These are phyloP conservation scores for Hysterium pulicare DNA, from an alignment of 2,329 filamentous ascomycete genomes.

Conservation along the genomic window DNA sequence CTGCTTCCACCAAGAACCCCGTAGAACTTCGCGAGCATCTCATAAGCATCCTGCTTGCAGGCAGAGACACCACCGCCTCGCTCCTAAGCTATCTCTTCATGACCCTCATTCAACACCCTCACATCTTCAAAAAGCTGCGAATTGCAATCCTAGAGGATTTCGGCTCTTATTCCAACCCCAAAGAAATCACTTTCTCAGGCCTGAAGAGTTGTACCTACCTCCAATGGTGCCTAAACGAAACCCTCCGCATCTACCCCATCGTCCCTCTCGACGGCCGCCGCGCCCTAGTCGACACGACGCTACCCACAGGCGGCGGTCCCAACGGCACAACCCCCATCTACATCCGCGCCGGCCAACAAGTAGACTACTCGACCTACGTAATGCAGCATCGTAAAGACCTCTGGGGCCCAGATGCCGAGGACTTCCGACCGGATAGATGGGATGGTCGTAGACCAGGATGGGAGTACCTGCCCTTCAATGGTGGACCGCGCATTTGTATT, in stretches of 20 bases:
- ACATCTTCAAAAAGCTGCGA: conserved; percentile 36
- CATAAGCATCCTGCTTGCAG: conserved; percentile 51
- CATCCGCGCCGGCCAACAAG: conserved; percentile 32
- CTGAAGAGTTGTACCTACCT: conserved; percentile 41
- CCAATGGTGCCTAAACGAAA: conserved; percentile 39
- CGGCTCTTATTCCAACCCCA: conserved; percentile 38
- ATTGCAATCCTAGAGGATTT: conserved; percentile 35
- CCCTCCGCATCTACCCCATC: conserved; percentile 47
- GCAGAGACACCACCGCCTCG: conserved; percentile 53
- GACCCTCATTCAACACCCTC: conserved; percentile 19
- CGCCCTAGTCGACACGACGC: conserved; percentile 46
- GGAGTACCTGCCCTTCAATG: conserved; percentile 16
- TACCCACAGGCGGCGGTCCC: conserved; percentile 48
- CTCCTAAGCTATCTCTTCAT: conserved; percentile 48
- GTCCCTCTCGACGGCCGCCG: conserved; percentile 51
- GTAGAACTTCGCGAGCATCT: conserved; percentile 49
- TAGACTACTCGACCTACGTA: conserved; percentile 7
- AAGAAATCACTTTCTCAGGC: conserved; percentile 41
- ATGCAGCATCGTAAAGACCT: conserved; percentile 13
- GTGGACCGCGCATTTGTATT: conserved; percentile 13
- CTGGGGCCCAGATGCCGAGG: conserved; percentile 12
- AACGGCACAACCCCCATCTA: conserved; percentile 45
- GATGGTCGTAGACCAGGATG: conserved; percentile 9
- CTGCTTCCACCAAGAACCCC: conserved; percentile 45
- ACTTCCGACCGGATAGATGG: conserved; percentile 12